These are phyloP conservation scores for Trichoderma afroharzianum DNA, from an alignment of 2,329 filamentous ascomycete genomes.

Conservation along the genomic window DNA sequence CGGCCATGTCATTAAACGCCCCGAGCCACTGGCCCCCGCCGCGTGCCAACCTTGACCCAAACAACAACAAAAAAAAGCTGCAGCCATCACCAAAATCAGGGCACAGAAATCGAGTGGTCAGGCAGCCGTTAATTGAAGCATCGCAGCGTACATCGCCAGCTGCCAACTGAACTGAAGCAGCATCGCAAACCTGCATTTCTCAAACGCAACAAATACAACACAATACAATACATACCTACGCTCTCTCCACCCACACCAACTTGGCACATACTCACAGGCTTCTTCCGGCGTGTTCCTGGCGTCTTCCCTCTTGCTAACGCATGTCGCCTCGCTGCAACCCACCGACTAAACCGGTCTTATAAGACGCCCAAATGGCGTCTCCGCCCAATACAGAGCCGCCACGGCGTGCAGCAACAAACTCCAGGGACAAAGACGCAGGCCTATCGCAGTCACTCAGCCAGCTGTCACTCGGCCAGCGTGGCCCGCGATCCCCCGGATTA, in stretches of 20 bases:
- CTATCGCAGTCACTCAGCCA: constrained; percentile 43
- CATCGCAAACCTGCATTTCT: background rate
- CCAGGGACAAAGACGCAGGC: constrained; percentile 30
- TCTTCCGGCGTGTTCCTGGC: constrained; percentile 11
- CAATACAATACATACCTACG: no score
- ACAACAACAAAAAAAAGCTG: background rate
- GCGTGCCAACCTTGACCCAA: background rate
- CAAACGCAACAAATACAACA: background rate
- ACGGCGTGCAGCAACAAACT: constrained; percentile 31
- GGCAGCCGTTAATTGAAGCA: background rate
- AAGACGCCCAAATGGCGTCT: constrained; percentile 27
- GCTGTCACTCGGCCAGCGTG: constrained; percentile 39
- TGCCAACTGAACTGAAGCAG: background rate
- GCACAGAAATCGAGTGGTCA: background rate
- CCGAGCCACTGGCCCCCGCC: background rate
- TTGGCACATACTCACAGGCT: background rate
- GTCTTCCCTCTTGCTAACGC: background rate
- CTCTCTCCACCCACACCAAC: background rate
- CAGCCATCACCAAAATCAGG: background rate
- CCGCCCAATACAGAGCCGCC: constrained; percentile 29
- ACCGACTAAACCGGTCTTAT: constrained; percentile 1
- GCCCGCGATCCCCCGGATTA: constrained; percentile 28
- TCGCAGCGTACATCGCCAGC: background rate
- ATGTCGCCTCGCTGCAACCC: constrained; percentile 11
- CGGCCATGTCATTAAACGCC: constrained; percentile 12